Evolutionary conservation across 352 stramenopile genomes (phyloP).

Genomic region (Stramenopiles sp.): DNA sequence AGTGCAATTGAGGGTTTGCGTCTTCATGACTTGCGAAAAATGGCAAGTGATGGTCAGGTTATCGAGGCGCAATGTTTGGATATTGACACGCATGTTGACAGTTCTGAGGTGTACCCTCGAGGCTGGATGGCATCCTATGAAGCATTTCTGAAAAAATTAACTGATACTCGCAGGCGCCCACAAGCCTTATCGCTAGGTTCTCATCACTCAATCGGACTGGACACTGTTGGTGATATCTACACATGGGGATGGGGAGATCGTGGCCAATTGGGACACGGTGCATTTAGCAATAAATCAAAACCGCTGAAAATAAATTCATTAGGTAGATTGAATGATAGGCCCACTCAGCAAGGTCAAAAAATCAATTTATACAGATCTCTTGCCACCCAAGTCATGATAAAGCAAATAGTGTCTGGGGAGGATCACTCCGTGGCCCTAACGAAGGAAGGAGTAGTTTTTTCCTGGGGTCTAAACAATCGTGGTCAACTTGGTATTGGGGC

Average conservation of each 20-base stretch:
- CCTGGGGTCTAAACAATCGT: slow-evolving; percentile 15
- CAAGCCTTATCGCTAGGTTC: background rate
- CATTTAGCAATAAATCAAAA: background rate
- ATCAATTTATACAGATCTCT: background rate
- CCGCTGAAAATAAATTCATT: background rate
- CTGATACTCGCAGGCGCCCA: background rate
- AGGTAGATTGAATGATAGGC: background rate
- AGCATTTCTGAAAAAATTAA: background rate
- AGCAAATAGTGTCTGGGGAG: slow-evolving; percentile 8
- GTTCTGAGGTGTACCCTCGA: background rate
- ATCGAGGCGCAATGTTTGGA: background rate
- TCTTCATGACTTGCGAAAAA: background rate
- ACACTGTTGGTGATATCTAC: slow-evolving; percentile 3
- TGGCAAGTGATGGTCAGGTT: background rate
- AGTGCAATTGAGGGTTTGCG: background rate
- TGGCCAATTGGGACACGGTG: background rate
- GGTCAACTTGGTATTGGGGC: slow-evolving; percentile 20
- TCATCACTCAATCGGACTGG: background rate
- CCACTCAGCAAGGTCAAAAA: slow-evolving; percentile 8
- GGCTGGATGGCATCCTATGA: background rate
- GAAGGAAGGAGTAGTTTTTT: slow-evolving; percentile 15
- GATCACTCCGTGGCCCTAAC: slow-evolving; percentile 6
- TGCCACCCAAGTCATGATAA: background rate
- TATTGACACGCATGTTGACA: slow-evolving; percentile 7
- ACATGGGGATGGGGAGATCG: slow-evolving; percentile 9